These are phyloP conservation scores for Thecamonas trahens DNA, from an alignment of 78 protist species.

Conservation along the genomic window DNA sequence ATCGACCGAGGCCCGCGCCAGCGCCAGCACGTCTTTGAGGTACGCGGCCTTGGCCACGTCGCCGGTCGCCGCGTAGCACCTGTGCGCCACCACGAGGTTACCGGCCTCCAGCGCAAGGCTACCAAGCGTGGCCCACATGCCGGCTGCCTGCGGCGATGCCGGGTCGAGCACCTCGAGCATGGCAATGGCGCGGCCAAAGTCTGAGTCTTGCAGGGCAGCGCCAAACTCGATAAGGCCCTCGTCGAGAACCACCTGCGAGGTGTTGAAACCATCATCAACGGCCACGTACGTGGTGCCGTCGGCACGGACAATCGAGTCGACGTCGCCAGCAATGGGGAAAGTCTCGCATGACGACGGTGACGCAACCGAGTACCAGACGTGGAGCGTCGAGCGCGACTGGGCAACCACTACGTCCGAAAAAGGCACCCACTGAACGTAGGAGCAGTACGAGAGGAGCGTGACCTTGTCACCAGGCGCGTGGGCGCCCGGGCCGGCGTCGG, in stretches of 20 bases:
- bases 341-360: slow-evolving; percentile 51
- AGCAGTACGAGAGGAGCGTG: slow-evolving; percentile 65
- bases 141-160: slow-evolving; percentile 50
- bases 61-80: slow-evolving; percentile 71
- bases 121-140: slow-evolving; percentile 70
- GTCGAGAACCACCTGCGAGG: slow-evolving; percentile 42
- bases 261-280: slow-evolving; percentile 67
- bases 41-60: slow-evolving; percentile 53
- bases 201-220: slow-evolving; percentile 36
- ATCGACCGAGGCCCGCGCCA: slow-evolving; percentile 19
- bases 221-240: slow-evolving; percentile 74
- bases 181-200: slow-evolving; percentile 36
- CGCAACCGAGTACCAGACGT: slow-evolving; percentile 79
- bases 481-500: no score
- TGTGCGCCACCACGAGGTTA: slow-evolving; percentile 45
- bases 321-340: slow-evolving; percentile 76
- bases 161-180: slow-evolving; percentile 27
- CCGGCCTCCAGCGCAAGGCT: slow-evolving; percentile 24
- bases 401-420: slow-evolving; percentile 83
- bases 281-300: slow-evolving; percentile 69
- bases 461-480: no score
- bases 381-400: slow-evolving; percentile 55
- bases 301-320: slow-evolving; percentile 64
- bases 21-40: slow-evolving; percentile 32
- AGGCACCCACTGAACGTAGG: slow-evolving; percentile 87